Base-by-base conservation (phyloP, 306 rosid genomes). In the Hippophae gyantsensis region DNA sequence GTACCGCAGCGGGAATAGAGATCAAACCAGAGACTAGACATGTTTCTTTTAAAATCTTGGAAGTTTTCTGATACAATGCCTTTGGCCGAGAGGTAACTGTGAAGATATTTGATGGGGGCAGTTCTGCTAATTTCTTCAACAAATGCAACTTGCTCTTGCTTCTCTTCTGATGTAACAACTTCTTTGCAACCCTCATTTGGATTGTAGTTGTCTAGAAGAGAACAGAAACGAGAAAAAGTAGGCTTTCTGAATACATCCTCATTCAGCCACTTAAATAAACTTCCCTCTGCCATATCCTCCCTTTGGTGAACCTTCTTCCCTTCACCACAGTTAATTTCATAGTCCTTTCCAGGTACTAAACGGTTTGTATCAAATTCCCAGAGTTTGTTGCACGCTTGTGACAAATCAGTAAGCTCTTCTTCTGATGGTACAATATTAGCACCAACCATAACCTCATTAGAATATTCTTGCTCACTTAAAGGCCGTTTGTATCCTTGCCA, bases 121-220 rank as follows among this genome's bases (percentile, higher is more conserved):
- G 98, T 85, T 76, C 96, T 83, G 78, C 96, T 83, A 57, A 92
- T 85, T 81, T 92, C 96, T 73, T 92, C 98, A 25, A 92, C 73
- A 72, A 92, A 92, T 60, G 96, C 82, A 67, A 73, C 86, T 71
- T 92, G 98, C 77, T 92, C 98, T 75, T 92, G 89, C 76, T 61
- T 87, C 84, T 87, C 98, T 74, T 87, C 98, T 60, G 92, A 66
- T 52, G 98, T 85, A 64, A 87, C 89, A 58, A 85, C 92, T 79
- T 92, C 98, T 78, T 75, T 83, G 79, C 40, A 42, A 43, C 98
- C 96, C 75, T 74, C 72, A 57, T 83, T 70, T 7, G 96, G 98
- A 60, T 87, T 92, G 76, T 87, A 92, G 57, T 92, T 92, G 66
- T 92, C 98, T 48, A 92, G 73, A 64, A 92, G 92, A 13, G 98